Evolutionary conservation across 805 yeast genomes (phyloP), one percentile per base, ranked within the genome.

Genomic region (Wickerhamomyces tratensis): DNA sequence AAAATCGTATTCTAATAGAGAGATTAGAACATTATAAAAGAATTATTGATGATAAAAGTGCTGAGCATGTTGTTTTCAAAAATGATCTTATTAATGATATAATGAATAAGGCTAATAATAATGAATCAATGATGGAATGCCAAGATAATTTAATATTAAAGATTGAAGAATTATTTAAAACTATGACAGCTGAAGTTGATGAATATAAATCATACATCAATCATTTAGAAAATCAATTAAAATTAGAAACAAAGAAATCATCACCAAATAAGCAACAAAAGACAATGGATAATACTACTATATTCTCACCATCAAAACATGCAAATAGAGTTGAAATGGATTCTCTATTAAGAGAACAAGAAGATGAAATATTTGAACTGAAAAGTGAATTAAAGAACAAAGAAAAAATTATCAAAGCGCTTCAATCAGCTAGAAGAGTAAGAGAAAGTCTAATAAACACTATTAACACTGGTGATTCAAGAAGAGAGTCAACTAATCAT

Each of bases 331-430:
- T 37, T 7, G 56, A 57, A 29, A 40, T 54, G 27, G 59, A 58
- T 15, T 36, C 43, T 7, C 38, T 77, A 8, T 52, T 79, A 43
- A 68, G 68, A 46, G 84, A 80, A 37, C 81, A 79, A 49, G 80
- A 75, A 44, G 86, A 79, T 39, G 91, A 84, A 52, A 75, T 88
- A 12, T 51, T 62, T 39, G 86, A 79, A 40, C 65, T 89, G 49
- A 72, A 73, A 51, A 81, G 76, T 40, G 68, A 74, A 37, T 53
- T 85, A 35, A 71, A 73, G 38, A 85, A 83, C 48, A 88, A 87
- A 58, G 95, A 87, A 50, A 78, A 79, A 38, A 80, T 88, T 48
- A 84, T 88, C 44, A 76, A 74, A 46, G 87, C 91, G 2, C 64
- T 87, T 43, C 76, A 81, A 33, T 76, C 82, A 38, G 76, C 86